phyloP scores from a whole-genome alignment of 1,139 yeast species.

The Scheffersomyces illinoinensis region DNA sequence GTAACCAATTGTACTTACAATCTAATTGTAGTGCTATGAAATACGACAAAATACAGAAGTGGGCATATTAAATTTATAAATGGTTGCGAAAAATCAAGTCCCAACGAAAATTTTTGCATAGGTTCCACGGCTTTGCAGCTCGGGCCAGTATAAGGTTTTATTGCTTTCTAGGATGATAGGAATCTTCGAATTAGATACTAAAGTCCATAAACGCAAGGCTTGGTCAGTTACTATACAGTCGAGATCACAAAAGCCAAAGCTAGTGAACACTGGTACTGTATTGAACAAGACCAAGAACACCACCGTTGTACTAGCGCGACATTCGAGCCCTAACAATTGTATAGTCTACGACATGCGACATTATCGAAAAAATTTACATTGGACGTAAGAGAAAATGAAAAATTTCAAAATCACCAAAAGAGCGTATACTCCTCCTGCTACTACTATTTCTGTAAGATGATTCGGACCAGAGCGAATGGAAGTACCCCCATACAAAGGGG shows the following conservation, averaged over 20 bases:
- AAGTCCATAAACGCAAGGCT: too few species aligned
- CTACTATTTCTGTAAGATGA: slow-evolving; percentile 5
- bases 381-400: not conserved
- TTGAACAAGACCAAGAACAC: too few species aligned
- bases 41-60: not conserved
- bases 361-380: slow-evolving; percentile 14
- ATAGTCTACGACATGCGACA: slow-evolving; percentile 5
- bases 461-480: slow-evolving; percentile 4
- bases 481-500: slow-evolving; percentile 8
- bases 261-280: not conserved
- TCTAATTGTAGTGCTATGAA: not conserved
- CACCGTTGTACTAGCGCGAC: too few species aligned
- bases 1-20: not conserved
- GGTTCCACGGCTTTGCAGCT: not conserved
- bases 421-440: not conserved
- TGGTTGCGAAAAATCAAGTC: not conserved
- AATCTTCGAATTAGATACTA: not conserved
- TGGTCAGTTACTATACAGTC: not conserved
- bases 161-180: not conserved
- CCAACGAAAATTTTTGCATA: not conserved
- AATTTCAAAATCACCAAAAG: not conserved
- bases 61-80: not conserved
- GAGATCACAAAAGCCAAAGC: not conserved
- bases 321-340: not conserved
- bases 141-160: not conserved